These are phyloP conservation scores for Ophiocordyceps camponoti-floridani DNA, from an alignment of 2,329 filamentous ascomycete genomes.

Conservation along the genomic window DNA sequence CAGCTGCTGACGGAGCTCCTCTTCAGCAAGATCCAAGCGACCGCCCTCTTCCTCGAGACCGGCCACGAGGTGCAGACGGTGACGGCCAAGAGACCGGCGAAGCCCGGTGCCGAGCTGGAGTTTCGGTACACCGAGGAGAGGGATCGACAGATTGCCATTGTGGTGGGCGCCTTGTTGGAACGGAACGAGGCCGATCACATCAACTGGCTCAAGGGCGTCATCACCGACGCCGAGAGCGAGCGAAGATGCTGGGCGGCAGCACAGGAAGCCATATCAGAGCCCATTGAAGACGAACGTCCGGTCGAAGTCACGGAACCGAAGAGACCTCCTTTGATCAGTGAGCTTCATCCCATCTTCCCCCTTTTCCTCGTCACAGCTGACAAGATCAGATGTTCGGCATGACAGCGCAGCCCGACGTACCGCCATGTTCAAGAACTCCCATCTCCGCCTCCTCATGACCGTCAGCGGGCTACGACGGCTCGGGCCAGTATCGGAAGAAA, in stretches of 20 bases:
- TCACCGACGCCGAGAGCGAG: conserved; percentile 52
- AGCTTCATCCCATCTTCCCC: conserved; percentile 4
- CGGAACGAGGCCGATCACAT: conserved; percentile 59
- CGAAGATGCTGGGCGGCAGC: conserved; percentile 62
- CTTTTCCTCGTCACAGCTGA: conserved; percentile 9
- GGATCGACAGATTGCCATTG: conserved; percentile 60
- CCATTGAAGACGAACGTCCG: conserved; percentile 16
- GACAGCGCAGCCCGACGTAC: conserved; percentile 48
- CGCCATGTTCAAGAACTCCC: conserved; percentile 77
- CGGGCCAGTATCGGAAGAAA: conserved; percentile 41
- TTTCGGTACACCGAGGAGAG: conserved; percentile 54
- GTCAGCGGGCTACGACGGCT: conserved; percentile 52
- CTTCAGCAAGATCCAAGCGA: conserved; percentile 79
- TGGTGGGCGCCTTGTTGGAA: conserved; percentile 62
- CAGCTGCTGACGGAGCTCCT: conserved; percentile 81
- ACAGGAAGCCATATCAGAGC: conserved; percentile 36
- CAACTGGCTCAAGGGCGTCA: conserved; percentile 62
- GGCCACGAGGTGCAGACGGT: conserved; percentile 75
- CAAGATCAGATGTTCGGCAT: conserved; percentile 34
- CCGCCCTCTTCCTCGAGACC: conserved; percentile 75
- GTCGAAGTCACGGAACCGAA: conserved; percentile 10
- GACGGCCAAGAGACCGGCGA: conserved; percentile 37
- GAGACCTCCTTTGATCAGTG: conserved; percentile 15
- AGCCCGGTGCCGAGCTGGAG: conserved; percentile 64
- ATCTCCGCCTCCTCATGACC: conserved; percentile 69